Conservation (phyloP, 2,329 filamentous ascomycete species). For the Alternaria ethzedia region DNA sequence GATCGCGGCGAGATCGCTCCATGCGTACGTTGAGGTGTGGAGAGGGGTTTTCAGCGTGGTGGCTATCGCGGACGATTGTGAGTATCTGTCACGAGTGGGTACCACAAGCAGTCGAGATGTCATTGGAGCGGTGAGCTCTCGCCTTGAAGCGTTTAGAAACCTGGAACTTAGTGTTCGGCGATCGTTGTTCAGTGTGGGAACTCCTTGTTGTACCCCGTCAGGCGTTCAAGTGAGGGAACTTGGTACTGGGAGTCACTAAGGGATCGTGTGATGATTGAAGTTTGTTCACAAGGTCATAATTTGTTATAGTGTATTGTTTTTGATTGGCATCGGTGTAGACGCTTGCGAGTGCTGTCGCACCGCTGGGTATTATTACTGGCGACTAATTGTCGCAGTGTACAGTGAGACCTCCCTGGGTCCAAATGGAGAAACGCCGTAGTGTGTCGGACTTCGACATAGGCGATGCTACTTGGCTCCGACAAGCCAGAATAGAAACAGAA, state of each 20-base stretch:
- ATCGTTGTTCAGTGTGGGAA: neutral
- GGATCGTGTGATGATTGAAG: neutral
- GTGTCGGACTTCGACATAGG: constrained; percentile 11
- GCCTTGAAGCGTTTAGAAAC: neutral
- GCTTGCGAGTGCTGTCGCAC: constrained; percentile 14
- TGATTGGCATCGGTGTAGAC: constrained; percentile 1
- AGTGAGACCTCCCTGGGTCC: neutral
- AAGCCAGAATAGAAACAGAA: constrained; percentile 5
- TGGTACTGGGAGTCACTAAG: neutral
- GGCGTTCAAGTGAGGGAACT: neutral
- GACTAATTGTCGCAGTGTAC: constrained; percentile 11
- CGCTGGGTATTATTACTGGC: constrained; percentile 18
- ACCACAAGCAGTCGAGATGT: neutral
- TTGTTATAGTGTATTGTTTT: neutral
- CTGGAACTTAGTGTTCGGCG: constrained; percentile 7
- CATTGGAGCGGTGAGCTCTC: constrained; percentile 9
- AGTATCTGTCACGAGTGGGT: constrained; percentile 11
- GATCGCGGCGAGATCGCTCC: constrained; percentile 12
- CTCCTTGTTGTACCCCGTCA: neutral
- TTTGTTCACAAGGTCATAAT: neutral
- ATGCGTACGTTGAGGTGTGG: constrained; percentile 8
- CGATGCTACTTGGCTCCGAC: neutral
- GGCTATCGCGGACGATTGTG: constrained; percentile 3
- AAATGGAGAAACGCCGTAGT: constrained; percentile 5
- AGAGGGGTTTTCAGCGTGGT: neutral